Conservation (phyloP, 2,329 filamentous ascomycete species). For the Fusarium sp. region DNA sequence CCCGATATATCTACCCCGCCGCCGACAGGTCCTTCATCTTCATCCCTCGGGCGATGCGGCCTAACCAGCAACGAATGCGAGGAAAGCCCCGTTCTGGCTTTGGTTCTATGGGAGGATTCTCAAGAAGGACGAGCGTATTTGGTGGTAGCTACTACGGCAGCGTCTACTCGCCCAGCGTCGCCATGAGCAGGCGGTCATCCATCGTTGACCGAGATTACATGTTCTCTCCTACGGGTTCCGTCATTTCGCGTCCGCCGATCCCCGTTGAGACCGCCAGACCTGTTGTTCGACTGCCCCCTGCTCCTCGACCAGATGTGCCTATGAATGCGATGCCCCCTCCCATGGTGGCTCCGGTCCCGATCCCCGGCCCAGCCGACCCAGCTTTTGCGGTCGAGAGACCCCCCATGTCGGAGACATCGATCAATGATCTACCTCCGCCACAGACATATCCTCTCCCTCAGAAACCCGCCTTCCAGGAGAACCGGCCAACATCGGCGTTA, state of each 20-base stretch:
- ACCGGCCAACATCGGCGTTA: conserved; percentile 62
- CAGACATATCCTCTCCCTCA: conserved; percentile 73
- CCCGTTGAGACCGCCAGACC: conserved; percentile 76
- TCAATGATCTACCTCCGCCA: conserved; percentile 69
- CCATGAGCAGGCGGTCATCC: conserved; percentile 93
- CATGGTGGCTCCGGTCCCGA: conserved; percentile 13
- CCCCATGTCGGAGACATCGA: conserved; percentile 53
- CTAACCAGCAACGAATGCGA: conserved; percentile 85
- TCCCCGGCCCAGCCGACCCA: conserved; percentile 34
- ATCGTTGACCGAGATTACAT: conserved; percentile 77
- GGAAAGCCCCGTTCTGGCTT: conserved; percentile 82
- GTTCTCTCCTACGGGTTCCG: conserved; percentile 85
- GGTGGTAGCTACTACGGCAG: conserved; percentile 80
- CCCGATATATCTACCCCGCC: conserved; percentile 92
- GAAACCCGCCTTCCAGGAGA: conserved; percentile 72
- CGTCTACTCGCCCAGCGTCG: conserved; percentile 87
- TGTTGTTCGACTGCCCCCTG: conserved; percentile 86
- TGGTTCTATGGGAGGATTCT: conserved; percentile 77
- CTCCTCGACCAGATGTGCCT: conserved; percentile 54
- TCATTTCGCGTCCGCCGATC: conserved; percentile 78
- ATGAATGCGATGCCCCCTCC: conserved; percentile 38
- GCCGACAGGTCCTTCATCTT: conserved; percentile 96
- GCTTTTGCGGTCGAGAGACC: conserved; percentile 34
- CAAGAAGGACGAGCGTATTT: conserved; percentile 88
- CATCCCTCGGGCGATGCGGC: conserved; percentile 92